These are phyloP conservation scores for Stachybotrys chartarum DNA, from an alignment of 2,329 filamentous ascomycete species.

Conservation along the genomic window DNA sequence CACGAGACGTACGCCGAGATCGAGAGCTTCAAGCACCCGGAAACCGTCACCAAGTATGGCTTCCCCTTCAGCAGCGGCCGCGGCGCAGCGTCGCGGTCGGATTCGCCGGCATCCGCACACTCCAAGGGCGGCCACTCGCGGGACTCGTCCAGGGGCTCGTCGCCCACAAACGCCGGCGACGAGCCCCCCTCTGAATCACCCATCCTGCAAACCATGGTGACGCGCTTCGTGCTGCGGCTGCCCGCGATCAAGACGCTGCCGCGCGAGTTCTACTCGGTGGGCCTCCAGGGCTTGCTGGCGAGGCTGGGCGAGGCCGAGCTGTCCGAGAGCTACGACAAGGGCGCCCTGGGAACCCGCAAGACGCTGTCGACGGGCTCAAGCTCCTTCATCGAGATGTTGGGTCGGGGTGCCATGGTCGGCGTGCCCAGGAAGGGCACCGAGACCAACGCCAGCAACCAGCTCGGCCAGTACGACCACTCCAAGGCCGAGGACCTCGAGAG, in stretches of 20 bases:
- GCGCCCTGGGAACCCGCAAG: conserved; percentile 65
- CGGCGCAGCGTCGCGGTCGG: background rate
- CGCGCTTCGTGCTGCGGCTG: conserved; percentile 55
- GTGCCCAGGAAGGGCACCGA: conserved; percentile 9
- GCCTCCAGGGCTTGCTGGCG: conserved; percentile 51
- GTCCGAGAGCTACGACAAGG: conserved; percentile 78
- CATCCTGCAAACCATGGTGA: conserved; percentile 61
- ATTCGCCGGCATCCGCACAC: background rate
- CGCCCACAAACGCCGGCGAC: conserved; percentile 9
- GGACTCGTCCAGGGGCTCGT: background rate
- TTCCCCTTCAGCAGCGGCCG: conserved; percentile 49
- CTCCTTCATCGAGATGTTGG: conserved; percentile 61
- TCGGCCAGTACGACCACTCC: conserved; percentile 44
- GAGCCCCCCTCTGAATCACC: conserved; percentile 45
- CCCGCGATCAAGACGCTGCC: conserved; percentile 60
- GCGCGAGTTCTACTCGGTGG: conserved; percentile 57
- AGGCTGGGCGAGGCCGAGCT: conserved; percentile 61
- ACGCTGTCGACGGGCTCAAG: conserved; percentile 66
- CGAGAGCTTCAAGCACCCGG: conserved; percentile 59
- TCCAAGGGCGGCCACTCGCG: background rate
- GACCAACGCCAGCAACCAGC: background rate
- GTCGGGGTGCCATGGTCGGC: conserved; percentile 59
- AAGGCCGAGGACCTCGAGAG: conserved; percentile 53
- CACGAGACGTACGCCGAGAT: conserved; percentile 61
- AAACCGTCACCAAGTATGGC: conserved; percentile 60